Evolutionary conservation across 2,329 filamentous ascomycete species (phyloP).

Genomic region (Aspergillus glaucus): DNA sequence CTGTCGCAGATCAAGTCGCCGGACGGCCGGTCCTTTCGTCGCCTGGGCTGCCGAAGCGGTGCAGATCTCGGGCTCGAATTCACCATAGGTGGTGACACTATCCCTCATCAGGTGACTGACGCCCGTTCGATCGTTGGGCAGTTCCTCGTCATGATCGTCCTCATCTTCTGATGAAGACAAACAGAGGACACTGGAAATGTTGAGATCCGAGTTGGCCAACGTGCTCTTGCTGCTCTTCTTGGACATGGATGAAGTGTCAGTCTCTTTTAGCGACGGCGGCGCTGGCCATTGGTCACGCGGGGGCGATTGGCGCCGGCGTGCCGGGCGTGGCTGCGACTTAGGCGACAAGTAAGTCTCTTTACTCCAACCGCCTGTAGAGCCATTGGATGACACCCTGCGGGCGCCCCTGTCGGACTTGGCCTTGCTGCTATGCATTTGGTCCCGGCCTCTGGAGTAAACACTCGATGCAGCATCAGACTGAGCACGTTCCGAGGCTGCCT

Average conservation of each 20-base stretch:
- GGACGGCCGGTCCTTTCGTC: slow-evolving; percentile 20
- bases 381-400: slow-evolving; percentile 16
- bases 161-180: slow-evolving; percentile 47
- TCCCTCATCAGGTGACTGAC: slow-evolving; percentile 23
- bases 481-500: slow-evolving; percentile 4
- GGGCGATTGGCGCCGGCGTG: slow-evolving; percentile 10
- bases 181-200: slow-evolving; percentile 41
- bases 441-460: slow-evolving; percentile 17
- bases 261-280: slow-evolving; percentile 11
- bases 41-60: slow-evolving; percentile 35
- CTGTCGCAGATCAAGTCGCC: slow-evolving; percentile 17
- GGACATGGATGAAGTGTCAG: slow-evolving; percentile 16
- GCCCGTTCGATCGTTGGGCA: slow-evolving; percentile 9
- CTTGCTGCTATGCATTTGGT: slow-evolving; percentile 14
- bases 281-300: slow-evolving; percentile 15
- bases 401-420: slow-evolving; percentile 13
- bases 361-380: slow-evolving; percentile 17
- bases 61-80: slow-evolving; percentile 39
- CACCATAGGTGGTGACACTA: slow-evolving; percentile 35
- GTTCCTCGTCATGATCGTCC: slow-evolving; percentile 28
- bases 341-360: slow-evolving; percentile 22
- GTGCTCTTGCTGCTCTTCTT: slow-evolving; percentile 36
- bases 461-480: slow-evolving; percentile 11
- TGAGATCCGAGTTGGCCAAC: slow-evolving; percentile 36
- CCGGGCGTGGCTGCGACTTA: slow-evolving; percentile 8